Conservation (phyloP, 2,329 filamentous ascomycete genomes). For the Monosporascus sp. region DNA sequence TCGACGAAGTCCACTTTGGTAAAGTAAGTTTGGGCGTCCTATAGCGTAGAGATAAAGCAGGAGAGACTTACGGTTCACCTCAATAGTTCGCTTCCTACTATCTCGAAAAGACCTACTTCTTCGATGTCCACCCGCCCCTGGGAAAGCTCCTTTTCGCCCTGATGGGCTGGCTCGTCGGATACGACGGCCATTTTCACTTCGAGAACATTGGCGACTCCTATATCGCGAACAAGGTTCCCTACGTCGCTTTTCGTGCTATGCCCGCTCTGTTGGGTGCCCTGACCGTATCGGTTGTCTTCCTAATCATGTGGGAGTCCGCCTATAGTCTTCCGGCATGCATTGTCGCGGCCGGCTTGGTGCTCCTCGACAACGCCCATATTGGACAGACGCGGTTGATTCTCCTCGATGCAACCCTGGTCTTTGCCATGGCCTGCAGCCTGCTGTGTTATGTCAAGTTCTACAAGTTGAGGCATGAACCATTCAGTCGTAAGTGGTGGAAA, state of each 20-base stretch:
- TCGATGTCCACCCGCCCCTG: slow-evolving; percentile 97
- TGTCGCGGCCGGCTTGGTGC: slow-evolving; percentile 76
- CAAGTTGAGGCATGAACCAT: slow-evolving; percentile 84
- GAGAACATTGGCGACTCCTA: slow-evolving; percentile 99
- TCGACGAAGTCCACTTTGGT: slow-evolving; percentile 98
- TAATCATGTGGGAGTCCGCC: slow-evolving; percentile 99
- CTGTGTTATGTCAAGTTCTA: slow-evolving; percentile 97
- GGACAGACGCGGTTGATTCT: slow-evolving; percentile 94
- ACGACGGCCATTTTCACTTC: slow-evolving; percentile 95
- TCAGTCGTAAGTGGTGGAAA: slow-evolving; percentile 98
- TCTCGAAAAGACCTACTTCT: slow-evolving; percentile 96
- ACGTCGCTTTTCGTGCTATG: slow-evolving; percentile 90
- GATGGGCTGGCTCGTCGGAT: slow-evolving; percentile 95
- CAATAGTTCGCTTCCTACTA: slow-evolving; percentile 70
- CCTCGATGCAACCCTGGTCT: slow-evolving; percentile 86
- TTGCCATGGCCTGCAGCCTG: slow-evolving; percentile 93
- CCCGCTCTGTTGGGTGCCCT: slow-evolving; percentile 87
- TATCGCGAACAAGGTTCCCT: slow-evolving; percentile 93
- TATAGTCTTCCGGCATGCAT: slow-evolving; percentile 93
- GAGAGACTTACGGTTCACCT: slow-evolving; percentile 7
- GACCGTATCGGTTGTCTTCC: slow-evolving; percentile 87
- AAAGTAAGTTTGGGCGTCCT: slow-evolving; percentile 60
- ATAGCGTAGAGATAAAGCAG: background rate
- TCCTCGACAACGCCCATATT: slow-evolving; percentile 97
- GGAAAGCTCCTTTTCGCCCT: slow-evolving; percentile 96